Conservation (phyloP, 1,284 basidiomycete species). For the Tetrapyrgos nigripes region DNA sequence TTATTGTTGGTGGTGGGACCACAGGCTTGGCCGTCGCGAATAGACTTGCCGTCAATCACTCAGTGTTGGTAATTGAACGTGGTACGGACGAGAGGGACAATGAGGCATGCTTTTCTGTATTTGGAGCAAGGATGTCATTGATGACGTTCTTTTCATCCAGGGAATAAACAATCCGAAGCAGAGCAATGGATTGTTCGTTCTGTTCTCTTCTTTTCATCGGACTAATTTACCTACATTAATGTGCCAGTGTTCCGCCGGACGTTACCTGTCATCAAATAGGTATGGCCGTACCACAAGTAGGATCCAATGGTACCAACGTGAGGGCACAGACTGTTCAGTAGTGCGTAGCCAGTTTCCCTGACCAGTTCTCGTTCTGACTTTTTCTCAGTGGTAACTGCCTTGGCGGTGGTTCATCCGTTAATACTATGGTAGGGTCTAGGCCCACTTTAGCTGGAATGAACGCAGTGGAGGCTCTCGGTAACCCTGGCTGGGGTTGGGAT, state of each 20-base stretch:
- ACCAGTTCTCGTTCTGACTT: not conserved
- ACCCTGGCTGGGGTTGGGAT: constrained; percentile 13
- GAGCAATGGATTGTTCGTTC: not conserved
- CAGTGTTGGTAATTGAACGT: constrained; percentile 7
- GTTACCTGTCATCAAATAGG: too few relatives aligned
- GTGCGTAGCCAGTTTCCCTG: not conserved
- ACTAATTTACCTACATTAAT: too few relatives aligned
- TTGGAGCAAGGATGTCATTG: not conserved
- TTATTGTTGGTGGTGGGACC: constrained; percentile 17
- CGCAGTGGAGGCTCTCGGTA: constrained; percentile 7
- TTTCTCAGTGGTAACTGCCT: constrained; percentile 2
- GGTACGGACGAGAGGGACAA: constrained; percentile 1
- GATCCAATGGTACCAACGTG: not conserved
- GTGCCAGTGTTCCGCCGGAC: too few relatives aligned
- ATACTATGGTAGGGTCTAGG: constrained; percentile 2
- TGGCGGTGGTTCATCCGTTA: too few relatives aligned
- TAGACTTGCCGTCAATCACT: constrained; percentile 9
- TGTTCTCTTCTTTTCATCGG: constrained; percentile 1
- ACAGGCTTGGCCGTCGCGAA: too few relatives aligned
- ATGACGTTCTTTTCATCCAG: not conserved
- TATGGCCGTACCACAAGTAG: not conserved
- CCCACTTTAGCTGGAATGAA: constrained; percentile 10
- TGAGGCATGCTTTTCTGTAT: not conserved
- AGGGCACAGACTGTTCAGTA: too few relatives aligned
- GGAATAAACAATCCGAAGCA: not conserved